phyloP scores from a whole-genome alignment of 2,329 filamentous ascomycete species.

The Ilyonectria sp. region DNA sequence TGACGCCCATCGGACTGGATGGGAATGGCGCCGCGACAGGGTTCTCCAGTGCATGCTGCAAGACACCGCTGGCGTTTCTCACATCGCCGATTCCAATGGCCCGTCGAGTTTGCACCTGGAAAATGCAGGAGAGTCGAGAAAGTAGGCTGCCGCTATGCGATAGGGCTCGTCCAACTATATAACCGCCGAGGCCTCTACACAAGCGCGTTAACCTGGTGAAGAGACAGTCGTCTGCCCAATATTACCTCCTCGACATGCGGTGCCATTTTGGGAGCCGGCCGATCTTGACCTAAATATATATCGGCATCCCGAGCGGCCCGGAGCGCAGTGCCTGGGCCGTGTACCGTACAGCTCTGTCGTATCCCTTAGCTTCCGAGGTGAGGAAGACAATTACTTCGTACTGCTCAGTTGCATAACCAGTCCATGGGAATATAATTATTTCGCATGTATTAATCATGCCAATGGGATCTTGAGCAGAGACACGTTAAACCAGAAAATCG shows the following conservation, averaged over 20 bases:
- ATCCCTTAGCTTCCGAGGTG: neutral
- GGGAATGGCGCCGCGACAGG: neutral
- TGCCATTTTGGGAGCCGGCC: neutral
- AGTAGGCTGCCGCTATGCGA: neutral
- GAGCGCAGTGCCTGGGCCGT: neutral
- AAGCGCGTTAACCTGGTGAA: neutral
- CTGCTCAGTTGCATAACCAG: no score
- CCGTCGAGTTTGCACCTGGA: neutral
- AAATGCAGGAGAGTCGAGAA: neutral
- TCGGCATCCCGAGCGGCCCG: neutral
- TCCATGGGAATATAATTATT: no score
- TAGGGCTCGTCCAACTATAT: neutral
- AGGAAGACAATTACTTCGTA: neutral
- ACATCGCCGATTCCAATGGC: neutral
- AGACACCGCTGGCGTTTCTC: neutral
- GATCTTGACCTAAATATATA: neutral
- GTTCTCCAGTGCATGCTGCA: conserved; percentile 5
- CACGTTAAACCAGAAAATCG: neutral
- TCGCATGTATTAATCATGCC: no score
- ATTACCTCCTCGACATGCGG: neutral
- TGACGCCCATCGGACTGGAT: neutral
- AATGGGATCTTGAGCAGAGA: neutral
- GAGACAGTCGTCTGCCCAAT: neutral
- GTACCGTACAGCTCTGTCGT: neutral
- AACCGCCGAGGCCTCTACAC: neutral